Conservation (phyloP, 192 early-diverging fungal species). For the Linnemannia hyalina region DNA sequence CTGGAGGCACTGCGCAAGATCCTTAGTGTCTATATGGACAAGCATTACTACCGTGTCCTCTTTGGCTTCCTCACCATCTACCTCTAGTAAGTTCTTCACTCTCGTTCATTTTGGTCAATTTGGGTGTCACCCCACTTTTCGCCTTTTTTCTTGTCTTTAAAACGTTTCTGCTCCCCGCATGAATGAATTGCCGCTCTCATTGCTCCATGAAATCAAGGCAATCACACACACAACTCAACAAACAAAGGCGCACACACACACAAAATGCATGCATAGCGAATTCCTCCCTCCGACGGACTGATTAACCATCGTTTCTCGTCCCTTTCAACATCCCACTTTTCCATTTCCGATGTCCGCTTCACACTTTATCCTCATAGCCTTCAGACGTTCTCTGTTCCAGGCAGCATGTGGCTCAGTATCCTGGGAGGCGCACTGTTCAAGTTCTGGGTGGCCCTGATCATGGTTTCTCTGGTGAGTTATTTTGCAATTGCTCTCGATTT, state of each 20-base stretch:
- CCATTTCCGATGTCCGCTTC: constrained; percentile 16
- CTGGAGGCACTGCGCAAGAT: constrained; percentile 62
- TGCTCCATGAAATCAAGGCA: neutral
- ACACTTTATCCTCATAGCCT: constrained; percentile 48
- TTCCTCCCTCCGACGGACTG: neutral
- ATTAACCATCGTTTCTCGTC: neutral
- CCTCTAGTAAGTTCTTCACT: constrained; percentile 65
- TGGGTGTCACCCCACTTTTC: neutral
- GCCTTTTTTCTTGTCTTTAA: neutral
- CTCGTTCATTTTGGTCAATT: neutral
- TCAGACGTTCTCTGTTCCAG: constrained; percentile 72
- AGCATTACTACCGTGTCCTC: constrained; percentile 65
- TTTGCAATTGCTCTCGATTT: constrained; percentile 1
- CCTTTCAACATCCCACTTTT: neutral
- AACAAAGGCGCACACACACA: neutral
- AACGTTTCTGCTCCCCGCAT: neutral
- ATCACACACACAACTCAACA: neutral
- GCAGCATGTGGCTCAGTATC: constrained; percentile 74
- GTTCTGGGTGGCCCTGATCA: constrained; percentile 63
- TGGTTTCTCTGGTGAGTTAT: constrained; percentile 61
- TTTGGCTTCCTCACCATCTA: constrained; percentile 61
- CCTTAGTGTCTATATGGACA: constrained; percentile 62
- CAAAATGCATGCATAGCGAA: neutral
- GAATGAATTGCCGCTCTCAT: constrained; percentile 22
- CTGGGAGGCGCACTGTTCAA: constrained; percentile 69